Conservation (phyloP, 805 yeast species). For the Ogataea angusta region DNA sequence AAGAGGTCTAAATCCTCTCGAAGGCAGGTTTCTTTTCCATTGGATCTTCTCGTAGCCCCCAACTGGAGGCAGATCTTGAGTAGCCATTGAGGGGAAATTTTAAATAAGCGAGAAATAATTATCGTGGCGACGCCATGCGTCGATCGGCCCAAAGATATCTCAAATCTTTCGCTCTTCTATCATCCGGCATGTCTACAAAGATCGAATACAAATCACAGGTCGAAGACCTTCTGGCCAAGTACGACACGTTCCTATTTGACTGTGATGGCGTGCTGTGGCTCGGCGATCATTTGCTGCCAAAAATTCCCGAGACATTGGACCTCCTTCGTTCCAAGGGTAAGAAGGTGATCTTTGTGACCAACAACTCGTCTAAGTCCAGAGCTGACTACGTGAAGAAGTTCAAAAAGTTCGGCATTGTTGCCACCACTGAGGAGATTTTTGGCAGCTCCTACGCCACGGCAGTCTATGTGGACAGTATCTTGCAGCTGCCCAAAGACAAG, state of each 20-base stretch:
- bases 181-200: constrained; percentile 43
- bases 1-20: constrained; percentile 79
- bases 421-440: constrained; percentile 66
- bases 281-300: constrained; percentile 78
- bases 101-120: not conserved
- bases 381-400: constrained; percentile 74
- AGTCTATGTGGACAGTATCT: constrained; percentile 72
- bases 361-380: constrained; percentile 91
- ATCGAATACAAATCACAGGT: constrained; percentile 47
- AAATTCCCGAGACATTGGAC: constrained; percentile 70
- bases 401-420: constrained; percentile 50
- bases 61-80: constrained; percentile 81
- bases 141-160: constrained; percentile 4
- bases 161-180: constrained; percentile 6
- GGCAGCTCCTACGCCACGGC: constrained; percentile 93
- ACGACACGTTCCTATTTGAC: constrained; percentile 88
- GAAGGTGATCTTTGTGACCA: constrained; percentile 84
- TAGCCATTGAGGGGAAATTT: constrained; percentile 10
- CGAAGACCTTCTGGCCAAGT: constrained; percentile 52
- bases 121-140: not conserved
- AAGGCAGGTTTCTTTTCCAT: constrained; percentile 84
- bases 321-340: constrained; percentile 56
- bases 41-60: constrained; percentile 85
- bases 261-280: constrained; percentile 98
- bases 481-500: constrained; percentile 66